These are phyloP conservation scores for Detonula confervacea DNA, from an alignment of 352 stramenopile species.

Conservation along the genomic window DNA sequence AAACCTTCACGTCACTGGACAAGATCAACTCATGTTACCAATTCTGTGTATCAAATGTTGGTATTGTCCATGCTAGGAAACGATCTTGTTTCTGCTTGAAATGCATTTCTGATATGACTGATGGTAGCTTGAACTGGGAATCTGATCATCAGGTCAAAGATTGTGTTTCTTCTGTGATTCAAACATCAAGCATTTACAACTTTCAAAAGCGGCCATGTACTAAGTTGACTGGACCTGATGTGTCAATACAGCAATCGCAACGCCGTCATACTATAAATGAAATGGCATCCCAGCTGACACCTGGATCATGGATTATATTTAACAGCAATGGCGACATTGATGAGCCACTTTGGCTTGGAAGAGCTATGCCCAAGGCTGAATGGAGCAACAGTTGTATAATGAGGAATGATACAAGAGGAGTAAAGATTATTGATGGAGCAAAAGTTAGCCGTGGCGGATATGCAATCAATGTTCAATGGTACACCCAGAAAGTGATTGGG, in stretches of 20 bases:
- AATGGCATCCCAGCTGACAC: neutral
- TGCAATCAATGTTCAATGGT: constrained; percentile 5
- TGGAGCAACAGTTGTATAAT: neutral
- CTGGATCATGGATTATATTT: neutral
- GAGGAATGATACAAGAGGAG: neutral
- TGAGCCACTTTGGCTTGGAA: neutral
- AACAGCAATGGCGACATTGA: neutral
- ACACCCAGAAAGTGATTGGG: constrained; percentile 1
- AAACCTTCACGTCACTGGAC: neutral
- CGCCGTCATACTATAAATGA: neutral
- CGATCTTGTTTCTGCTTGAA: constrained; percentile 22
- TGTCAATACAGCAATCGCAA: neutral
- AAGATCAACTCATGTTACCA: constrained; percentile 7
- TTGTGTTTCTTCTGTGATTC: neutral
- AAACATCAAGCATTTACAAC: constrained; percentile 2
- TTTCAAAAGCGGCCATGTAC: neutral
- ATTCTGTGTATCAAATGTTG: constrained; percentile 4
- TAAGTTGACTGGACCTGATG: neutral
- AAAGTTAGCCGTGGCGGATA: neutral
- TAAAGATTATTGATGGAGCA: neutral
- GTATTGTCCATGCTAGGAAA: constrained; percentile 4
- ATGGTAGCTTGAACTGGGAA: neutral
- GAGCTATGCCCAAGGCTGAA: neutral
- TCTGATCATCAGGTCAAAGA: neutral
- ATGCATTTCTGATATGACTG: neutral